Conservation (phyloP, 2,329 filamentous ascomycete species). For the Aspergillus fructus region DNA sequence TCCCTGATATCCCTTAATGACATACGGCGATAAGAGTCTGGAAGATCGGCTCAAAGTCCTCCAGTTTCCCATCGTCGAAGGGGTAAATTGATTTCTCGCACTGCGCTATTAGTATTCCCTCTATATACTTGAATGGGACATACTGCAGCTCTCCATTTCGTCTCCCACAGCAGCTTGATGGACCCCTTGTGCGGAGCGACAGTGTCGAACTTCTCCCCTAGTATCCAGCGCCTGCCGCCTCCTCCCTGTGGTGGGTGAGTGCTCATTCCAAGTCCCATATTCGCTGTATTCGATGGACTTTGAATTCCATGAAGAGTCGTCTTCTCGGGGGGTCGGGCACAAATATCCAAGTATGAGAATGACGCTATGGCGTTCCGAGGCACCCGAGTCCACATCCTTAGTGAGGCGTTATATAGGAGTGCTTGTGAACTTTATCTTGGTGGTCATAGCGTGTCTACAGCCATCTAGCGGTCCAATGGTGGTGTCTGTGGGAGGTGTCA, state of each 20-base stretch:
- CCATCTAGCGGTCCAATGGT: too few species aligned
- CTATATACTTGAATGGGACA: slow-evolving; percentile 17
- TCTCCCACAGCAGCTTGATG: slow-evolving; percentile 68
- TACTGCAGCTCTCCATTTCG: slow-evolving; percentile 71
- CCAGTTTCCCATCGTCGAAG: slow-evolving; percentile 69
- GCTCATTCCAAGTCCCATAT: background rate
- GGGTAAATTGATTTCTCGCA: slow-evolving; percentile 66
- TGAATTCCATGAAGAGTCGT: background rate
- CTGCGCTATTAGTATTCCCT: slow-evolving; percentile 24
- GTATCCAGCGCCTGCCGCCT: slow-evolving; percentile 29
- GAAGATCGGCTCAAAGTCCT: slow-evolving; percentile 71
- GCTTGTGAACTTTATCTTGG: background rate
- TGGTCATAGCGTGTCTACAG: too few species aligned
- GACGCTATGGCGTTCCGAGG: background rate
- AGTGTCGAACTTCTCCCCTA: slow-evolving; percentile 50
- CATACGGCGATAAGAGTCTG: slow-evolving; percentile 58
- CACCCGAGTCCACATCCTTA: background rate
- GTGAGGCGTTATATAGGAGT: too few species aligned
- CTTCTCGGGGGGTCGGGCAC: too few species aligned
- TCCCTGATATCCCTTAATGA: too few species aligned
- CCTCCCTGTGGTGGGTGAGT: background rate
- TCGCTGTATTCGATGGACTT: background rate
- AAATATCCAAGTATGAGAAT: background rate
- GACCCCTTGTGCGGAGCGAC: slow-evolving; percentile 58
- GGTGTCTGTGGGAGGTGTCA: too few species aligned